Percentiles rank a stretch among this genome's conserved stretches.
Evolutionary conservation across 2,329 filamentous ascomycete species (phyloP).

Genomic region (Rhynchosporium graminicola): DNA sequence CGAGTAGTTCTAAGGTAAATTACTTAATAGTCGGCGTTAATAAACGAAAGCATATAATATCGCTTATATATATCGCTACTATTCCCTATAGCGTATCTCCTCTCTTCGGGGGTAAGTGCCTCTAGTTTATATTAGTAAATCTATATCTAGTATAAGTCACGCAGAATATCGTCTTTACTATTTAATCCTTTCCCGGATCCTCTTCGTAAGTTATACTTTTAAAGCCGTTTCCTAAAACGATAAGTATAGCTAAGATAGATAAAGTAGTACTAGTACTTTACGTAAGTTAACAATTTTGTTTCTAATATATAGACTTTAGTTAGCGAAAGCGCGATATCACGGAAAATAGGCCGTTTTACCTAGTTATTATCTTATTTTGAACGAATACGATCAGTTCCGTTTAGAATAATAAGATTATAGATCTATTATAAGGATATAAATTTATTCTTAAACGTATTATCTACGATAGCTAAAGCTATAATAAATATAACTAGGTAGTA

Average conservation of each 20-base stretch:
- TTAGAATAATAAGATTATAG: constrained; percentile 34
- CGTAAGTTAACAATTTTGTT: constrained; percentile 43
- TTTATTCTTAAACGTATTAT: constrained; percentile 34
- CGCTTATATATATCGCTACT: constrained; percentile 25
- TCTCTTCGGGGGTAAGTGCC: constrained; percentile 30
- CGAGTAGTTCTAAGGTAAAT: constrained; percentile 28
- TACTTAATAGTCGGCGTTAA: constrained; percentile 29
- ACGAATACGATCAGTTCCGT: constrained; percentile 27
- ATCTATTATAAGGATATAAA: constrained; percentile 31
- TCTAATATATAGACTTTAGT: constrained; percentile 29
- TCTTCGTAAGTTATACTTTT: constrained; percentile 35
- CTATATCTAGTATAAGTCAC: not conserved
- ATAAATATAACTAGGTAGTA: constrained; percentile 31
- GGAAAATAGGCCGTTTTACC: constrained; percentile 32
- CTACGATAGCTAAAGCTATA: constrained; percentile 33
- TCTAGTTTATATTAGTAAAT: constrained; percentile 26
- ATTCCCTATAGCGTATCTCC: constrained; percentile 29
- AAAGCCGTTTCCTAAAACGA: constrained; percentile 32
- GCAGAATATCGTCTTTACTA: constrained; percentile 24
- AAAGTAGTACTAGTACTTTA: constrained; percentile 43
- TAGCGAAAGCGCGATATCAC: constrained; percentile 28
- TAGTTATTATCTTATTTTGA: constrained; percentile 33
- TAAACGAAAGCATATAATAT: constrained; percentile 31
- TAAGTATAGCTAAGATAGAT: constrained; percentile 41
- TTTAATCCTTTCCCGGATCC: constrained; percentile 36